These are phyloP conservation scores for Borovskyia barvae DNA, from an alignment of 208 protist species.

Conservation along the genomic window DNA sequence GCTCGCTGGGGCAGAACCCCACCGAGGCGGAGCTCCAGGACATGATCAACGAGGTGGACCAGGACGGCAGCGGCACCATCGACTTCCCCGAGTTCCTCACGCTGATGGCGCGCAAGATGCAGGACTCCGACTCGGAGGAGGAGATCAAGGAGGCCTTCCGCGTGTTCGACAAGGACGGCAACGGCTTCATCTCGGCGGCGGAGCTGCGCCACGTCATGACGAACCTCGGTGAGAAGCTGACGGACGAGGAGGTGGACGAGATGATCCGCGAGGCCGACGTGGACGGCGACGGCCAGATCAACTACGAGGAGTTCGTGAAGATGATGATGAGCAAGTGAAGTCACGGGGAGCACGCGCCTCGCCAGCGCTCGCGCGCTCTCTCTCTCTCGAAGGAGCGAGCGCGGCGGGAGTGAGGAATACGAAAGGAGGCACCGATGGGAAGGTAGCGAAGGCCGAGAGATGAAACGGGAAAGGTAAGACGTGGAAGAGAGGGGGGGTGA, in stretches of 20 bases:
- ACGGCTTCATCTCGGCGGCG: slow-evolving; percentile 92
- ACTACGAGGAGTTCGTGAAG: slow-evolving; percentile 84
- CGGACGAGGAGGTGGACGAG: slow-evolving; percentile 91
- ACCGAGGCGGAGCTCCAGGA: slow-evolving; percentile 95
- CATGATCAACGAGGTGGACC: slow-evolving; percentile 98
- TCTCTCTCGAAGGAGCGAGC: too few relatives aligned
- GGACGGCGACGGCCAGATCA: slow-evolving; percentile 81
- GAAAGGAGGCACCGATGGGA: too few relatives aligned
- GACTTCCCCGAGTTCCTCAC: slow-evolving; percentile 95
- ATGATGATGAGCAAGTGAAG: slow-evolving; percentile 84
- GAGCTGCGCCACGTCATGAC: slow-evolving; percentile 95
- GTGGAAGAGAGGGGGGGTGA: too few relatives aligned
- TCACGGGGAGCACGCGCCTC: too few relatives aligned
- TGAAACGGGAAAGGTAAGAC: too few relatives aligned
- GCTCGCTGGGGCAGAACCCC: slow-evolving; percentile 98
- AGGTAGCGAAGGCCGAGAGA: too few relatives aligned
- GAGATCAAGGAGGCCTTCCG: slow-evolving; percentile 95
- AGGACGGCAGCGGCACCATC: slow-evolving; percentile 94
- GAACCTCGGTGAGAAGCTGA: slow-evolving; percentile 94
- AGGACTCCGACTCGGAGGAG: slow-evolving; percentile 92
- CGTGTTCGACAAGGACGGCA: slow-evolving; percentile 96
- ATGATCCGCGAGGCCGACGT: slow-evolving; percentile 90
- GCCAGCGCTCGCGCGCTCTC: too few relatives aligned
- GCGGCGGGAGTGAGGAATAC: too few relatives aligned
- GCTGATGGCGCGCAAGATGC: slow-evolving; percentile 89